phyloP scores from a whole-genome alignment of 2,329 filamentous ascomycete genomes.

The Cryphonectria carpinicola region DNA sequence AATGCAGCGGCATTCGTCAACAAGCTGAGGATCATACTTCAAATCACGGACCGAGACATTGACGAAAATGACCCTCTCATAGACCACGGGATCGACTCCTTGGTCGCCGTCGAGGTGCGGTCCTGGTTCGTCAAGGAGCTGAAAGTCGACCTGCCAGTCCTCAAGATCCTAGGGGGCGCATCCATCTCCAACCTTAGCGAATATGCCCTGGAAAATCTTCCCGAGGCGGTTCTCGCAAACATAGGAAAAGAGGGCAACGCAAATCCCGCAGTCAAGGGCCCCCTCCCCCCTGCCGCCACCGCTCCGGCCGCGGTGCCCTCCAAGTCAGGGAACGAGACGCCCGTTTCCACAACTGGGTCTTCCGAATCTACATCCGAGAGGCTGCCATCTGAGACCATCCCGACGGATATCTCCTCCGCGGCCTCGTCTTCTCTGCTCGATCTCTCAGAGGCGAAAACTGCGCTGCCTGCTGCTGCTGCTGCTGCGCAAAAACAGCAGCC shows the following conservation, averaged over 20 bases:
- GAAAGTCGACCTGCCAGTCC: constrained; percentile 45
- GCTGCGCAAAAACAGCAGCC: not conserved
- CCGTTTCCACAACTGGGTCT: not conserved
- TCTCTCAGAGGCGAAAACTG: not conserved
- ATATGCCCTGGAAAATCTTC: not conserved
- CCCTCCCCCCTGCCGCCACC: too few species aligned
- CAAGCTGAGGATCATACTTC: not conserved
- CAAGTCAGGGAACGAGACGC: not conserved
- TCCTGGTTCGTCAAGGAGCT: constrained; percentile 51
- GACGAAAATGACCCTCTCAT: constrained; percentile 13
- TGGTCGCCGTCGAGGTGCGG: constrained; percentile 40
- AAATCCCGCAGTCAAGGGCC: not conserved
- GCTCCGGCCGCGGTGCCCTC: not conserved
- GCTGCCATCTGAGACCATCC: not conserved
- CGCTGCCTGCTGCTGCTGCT: not conserved
- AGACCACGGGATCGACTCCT: constrained; percentile 32
- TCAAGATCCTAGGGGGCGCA: constrained; percentile 43
- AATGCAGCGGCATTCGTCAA: not conserved
- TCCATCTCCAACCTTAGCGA: constrained; percentile 1
- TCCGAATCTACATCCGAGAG: not conserved
- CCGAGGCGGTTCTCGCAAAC: not conserved
- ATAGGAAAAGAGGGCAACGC: not conserved
- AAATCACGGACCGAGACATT: not conserved
- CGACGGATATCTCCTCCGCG: not conserved
- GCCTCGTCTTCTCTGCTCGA: not conserved